Evolutionary conservation across 1,284 basidiomycete species (phyloP).

Genomic region (Leccinum subrobustum): DNA sequence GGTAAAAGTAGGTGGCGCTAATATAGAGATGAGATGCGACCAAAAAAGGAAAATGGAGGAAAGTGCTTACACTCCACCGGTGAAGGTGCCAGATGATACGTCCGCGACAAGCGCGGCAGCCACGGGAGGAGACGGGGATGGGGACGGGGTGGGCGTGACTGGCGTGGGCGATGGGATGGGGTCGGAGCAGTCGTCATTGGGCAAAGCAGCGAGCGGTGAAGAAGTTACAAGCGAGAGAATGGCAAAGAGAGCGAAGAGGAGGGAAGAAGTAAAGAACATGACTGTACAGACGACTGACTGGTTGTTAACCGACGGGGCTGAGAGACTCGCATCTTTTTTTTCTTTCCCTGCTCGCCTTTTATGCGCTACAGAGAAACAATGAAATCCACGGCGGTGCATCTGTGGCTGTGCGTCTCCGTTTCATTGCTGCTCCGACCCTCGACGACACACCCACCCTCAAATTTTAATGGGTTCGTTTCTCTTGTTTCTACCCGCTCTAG

Average conservation of each 20-base stretch:
- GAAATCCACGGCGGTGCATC: neutral
- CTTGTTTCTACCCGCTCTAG: neutral
- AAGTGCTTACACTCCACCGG: conserved; percentile 48
- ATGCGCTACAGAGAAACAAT: neutral
- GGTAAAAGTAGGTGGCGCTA: conserved; percentile 73
- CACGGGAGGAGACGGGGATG: neutral
- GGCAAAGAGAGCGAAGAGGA: conserved; percentile 49
- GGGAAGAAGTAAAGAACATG: conserved; percentile 41
- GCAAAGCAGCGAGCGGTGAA: conserved; percentile 37
- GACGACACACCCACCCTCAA: conserved; percentile 1
- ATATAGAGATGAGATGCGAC: conserved; percentile 7
- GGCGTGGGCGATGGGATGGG: too few species aligned
- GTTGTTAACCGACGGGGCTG: neutral
- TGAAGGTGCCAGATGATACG: conserved; percentile 8
- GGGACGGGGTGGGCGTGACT: too few species aligned
- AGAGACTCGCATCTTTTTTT: neutral
- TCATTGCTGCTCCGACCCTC: neutral
- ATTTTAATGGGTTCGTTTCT: conserved; percentile 21
- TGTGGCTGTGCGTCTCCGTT: conserved; percentile 5
- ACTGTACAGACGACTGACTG: neutral
- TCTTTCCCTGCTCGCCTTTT: neutral
- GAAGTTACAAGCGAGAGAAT: conserved; percentile 42
- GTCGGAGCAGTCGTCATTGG: neutral
- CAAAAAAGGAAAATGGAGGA: conserved; percentile 2
- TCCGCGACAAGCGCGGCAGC: conserved; percentile 9